Conservation (phyloP, 192 early-diverging fungal species). For the Powellomyces hirtus region DNA sequence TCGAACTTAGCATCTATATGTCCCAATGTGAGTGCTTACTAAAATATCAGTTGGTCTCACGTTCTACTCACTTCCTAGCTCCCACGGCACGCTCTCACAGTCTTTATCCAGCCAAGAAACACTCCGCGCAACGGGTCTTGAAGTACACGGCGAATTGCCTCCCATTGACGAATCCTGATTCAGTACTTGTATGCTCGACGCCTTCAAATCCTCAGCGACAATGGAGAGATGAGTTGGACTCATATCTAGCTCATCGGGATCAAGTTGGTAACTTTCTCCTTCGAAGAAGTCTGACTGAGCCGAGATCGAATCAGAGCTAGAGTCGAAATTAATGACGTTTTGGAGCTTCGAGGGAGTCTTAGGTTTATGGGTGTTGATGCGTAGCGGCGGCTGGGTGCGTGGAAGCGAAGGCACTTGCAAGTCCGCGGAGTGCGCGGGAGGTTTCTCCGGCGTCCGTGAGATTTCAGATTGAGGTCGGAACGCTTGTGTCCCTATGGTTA, state of each 20-base stretch:
- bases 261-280: neutral
- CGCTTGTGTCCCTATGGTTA: slow-evolving; percentile 1
- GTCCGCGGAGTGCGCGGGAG: neutral
- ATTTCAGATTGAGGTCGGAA: slow-evolving; percentile 17
- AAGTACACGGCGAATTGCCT: no score
- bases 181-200: no score
- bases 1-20: no score
- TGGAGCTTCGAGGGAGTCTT: slow-evolving; percentile 6
- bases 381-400: neutral
- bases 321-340: neutral
- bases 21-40: no score
- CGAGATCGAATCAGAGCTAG: neutral
- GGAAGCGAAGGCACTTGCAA: neutral
- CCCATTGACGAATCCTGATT: no score
- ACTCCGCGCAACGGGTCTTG: no score
- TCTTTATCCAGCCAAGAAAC: no score
- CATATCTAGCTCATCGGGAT: slow-evolving; percentile 8
- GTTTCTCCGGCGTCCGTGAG: slow-evolving; percentile 11
- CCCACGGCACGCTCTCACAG: no score
- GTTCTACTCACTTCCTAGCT: no score
- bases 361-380: neutral
- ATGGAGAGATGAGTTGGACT: no score
- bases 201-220: no score
- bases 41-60: no score
- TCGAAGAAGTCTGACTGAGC: neutral